Evolutionary conservation across 2,329 filamentous ascomycete genomes (phyloP).

Genomic region (Biscogniauxia marginata): DNA sequence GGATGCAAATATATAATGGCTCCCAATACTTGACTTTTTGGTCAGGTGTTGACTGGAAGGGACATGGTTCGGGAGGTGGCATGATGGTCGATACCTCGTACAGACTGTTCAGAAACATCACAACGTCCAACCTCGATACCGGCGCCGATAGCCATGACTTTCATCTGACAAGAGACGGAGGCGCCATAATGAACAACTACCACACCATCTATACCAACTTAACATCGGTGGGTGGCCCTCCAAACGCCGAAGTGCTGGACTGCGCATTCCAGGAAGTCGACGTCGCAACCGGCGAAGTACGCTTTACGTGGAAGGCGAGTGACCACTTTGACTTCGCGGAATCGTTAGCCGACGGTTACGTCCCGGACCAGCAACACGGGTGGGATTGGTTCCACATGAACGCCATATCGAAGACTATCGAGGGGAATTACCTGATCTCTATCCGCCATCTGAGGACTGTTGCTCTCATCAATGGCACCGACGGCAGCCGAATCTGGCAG

Average conservation of each 20-base stretch:
- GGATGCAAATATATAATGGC: constrained; percentile 33
- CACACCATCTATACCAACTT: constrained; percentile 33
- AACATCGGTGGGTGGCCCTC: constrained; percentile 31
- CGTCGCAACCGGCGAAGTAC: constrained; percentile 34
- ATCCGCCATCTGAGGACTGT: constrained; percentile 33
- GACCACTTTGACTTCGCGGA: constrained; percentile 27
- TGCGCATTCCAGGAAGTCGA: constrained; percentile 41
- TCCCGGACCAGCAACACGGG: background rate
- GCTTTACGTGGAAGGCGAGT: constrained; percentile 39
- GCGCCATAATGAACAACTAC: constrained; percentile 43
- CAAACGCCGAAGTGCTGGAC: constrained; percentile 32
- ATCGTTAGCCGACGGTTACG: constrained; percentile 6
- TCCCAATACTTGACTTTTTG: constrained; percentile 37
- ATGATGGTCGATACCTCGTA: constrained; percentile 36
- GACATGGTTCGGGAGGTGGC: constrained; percentile 24
- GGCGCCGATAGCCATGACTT: constrained; percentile 44
- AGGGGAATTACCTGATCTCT: constrained; percentile 39
- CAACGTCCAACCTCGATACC: constrained; percentile 34
- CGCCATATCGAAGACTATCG: constrained; percentile 34
- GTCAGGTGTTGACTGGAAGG: constrained; percentile 31
- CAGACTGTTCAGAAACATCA: constrained; percentile 38
- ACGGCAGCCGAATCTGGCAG: constrained; percentile 36
- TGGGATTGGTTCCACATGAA: constrained; percentile 43
- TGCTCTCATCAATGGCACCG: constrained; percentile 32
- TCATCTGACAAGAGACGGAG: constrained; percentile 39